phyloP scores from a whole-genome alignment of 2,329 filamentous ascomycete genomes.

The Juglanconis juglandina region DNA sequence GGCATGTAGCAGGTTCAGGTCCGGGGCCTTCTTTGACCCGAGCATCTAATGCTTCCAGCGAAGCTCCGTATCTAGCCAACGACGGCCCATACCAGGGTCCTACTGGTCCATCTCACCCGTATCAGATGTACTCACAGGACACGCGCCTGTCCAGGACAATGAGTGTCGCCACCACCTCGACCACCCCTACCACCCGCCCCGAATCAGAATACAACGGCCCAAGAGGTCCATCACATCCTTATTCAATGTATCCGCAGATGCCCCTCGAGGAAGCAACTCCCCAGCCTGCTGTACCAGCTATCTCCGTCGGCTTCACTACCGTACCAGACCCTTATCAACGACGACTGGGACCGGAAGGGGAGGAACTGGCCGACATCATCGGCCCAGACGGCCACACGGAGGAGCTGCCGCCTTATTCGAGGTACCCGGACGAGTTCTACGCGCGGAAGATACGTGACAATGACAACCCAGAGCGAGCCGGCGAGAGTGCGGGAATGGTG shows the following conservation, averaged over 20 bases:
- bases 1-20: constrained; percentile 22
- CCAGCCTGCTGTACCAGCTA: constrained; percentile 32
- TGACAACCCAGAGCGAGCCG: constrained; percentile 18
- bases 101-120: constrained; percentile 76
- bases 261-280: constrained; percentile 57
- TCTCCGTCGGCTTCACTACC: constrained; percentile 73
- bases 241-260: constrained; percentile 81
- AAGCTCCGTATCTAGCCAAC: constrained; percentile 36
- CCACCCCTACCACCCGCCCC: constrained; percentile 25
- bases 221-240: constrained; percentile 75
- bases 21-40: constrained; percentile 17
- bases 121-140: constrained; percentile 78
- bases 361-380: constrained; percentile 83
- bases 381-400: constrained; percentile 86
- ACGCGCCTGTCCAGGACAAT: constrained; percentile 71
- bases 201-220: constrained; percentile 54
- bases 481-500: constrained; percentile 10
- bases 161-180: constrained; percentile 57
- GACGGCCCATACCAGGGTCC: constrained; percentile 68
- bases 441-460: constrained; percentile 48
- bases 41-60: constrained; percentile 33
- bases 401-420: constrained; percentile 84
- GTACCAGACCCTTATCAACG: constrained; percentile 65
- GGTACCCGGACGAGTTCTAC: constrained; percentile 75
- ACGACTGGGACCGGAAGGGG: constrained; percentile 72